Percentiles rank a stretch among this genome's conserved stretches.
These are phyloP conservation scores for Gynandropsis gynandra DNA, from an alignment of 345 rosid genomes.

Conservation along the genomic window DNA sequence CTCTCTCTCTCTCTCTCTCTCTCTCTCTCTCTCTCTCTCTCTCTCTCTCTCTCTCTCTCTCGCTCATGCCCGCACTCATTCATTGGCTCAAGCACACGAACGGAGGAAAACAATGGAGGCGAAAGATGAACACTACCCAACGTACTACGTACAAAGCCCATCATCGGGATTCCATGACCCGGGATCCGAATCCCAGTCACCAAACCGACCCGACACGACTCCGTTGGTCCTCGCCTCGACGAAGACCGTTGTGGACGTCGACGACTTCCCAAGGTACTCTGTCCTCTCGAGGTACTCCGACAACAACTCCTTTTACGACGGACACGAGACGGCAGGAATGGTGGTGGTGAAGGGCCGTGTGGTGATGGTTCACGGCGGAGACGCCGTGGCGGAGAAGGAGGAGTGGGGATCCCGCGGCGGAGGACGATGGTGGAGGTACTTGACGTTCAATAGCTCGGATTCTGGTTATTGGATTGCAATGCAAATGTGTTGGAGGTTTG, in stretches of 20 bases:
- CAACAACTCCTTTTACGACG: constrained; percentile 35
- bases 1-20: no score
- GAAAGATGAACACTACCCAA: constrained; percentile 37
- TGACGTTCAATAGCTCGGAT: constrained; percentile 37
- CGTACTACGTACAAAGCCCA: constrained; percentile 78
- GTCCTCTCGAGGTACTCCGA: constrained; percentile 43
- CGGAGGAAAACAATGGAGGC: constrained; percentile 31
- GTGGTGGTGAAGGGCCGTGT: constrained; percentile 33
- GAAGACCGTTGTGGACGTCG: constrained; percentile 26
- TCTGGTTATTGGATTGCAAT: constrained; percentile 53
- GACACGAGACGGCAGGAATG: constrained; percentile 20
- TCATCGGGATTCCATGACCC: constrained; percentile 31
- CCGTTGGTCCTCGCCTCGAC: constrained; percentile 18
- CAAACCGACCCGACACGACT: constrained; percentile 30
- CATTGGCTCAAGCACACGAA: neutral
- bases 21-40: no score
- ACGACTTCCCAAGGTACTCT: constrained; percentile 41
- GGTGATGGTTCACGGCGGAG: constrained; percentile 28
- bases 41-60: no score
- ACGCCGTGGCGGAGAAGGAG: neutral
- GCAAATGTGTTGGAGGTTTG: constrained; percentile 71
- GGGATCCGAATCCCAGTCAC: constrained; percentile 37
- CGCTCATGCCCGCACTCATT: no score
- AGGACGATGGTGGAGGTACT: constrained; percentile 46
- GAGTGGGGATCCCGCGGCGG: constrained; percentile 20